phyloP scores from a whole-genome alignment of 495 filamentous ascomycete species.

The Penicillium alfredii region DNA sequence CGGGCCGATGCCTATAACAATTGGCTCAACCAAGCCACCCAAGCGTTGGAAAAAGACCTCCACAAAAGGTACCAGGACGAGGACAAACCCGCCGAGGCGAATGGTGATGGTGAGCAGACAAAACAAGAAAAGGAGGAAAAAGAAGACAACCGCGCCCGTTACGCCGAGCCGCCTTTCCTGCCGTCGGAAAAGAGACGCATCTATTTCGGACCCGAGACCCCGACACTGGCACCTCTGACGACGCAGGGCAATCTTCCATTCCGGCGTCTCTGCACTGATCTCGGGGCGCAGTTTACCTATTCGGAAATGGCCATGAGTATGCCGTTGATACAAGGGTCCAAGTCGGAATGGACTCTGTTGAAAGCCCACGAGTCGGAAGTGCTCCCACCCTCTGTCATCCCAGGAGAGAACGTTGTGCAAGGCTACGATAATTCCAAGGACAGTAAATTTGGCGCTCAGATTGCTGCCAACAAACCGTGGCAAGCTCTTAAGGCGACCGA shows the following conservation, averaged over 20 bases:
- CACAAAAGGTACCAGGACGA: constrained; percentile 22
- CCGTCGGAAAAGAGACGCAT: constrained; percentile 88
- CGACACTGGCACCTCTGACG: constrained; percentile 79
- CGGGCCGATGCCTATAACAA: constrained; percentile 69
- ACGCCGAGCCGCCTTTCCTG: constrained; percentile 74
- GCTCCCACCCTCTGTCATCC: constrained; percentile 50
- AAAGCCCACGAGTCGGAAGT: constrained; percentile 81
- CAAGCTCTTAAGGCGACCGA: constrained; percentile 82
- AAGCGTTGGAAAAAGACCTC: constrained; percentile 46
- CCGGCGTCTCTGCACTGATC: constrained; percentile 79
- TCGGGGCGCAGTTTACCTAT: constrained; percentile 90
- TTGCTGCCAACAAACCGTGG: constrained; percentile 85
- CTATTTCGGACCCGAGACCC: constrained; percentile 91
- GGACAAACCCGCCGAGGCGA: too few relatives aligned
- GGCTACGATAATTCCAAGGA: constrained; percentile 79
- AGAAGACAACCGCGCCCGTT: constrained; percentile 67
- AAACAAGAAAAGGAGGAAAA: constrained; percentile 13
- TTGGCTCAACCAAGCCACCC: constrained; percentile 61
- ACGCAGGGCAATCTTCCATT: constrained; percentile 98
- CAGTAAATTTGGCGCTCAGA: constrained; percentile 83
- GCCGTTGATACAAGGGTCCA: constrained; percentile 84
- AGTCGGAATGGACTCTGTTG: constrained; percentile 90
- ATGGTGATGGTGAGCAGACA: constrained; percentile 3
- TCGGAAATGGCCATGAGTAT: constrained; percentile 97
- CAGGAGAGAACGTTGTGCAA: constrained; percentile 47